Percentiles rank a stretch among this genome's conserved stretches.
phyloP scores from a whole-genome alignment of 352 stramenopile species.

The Phytophthora sp. region DNA sequence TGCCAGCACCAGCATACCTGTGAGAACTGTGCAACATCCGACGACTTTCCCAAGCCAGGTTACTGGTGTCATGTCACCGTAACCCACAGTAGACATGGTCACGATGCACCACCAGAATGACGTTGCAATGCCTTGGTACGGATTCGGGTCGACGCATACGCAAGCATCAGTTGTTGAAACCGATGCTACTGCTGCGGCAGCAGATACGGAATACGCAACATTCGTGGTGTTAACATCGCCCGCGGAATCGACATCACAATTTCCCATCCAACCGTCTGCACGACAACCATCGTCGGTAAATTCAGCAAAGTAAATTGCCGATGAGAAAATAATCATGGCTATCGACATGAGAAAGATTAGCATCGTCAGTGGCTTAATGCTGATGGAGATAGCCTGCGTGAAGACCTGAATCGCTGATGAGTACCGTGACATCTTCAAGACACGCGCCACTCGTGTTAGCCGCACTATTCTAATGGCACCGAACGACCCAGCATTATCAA shows the following conservation, averaged over 20 bases:
- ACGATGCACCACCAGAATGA: conserved; percentile 92
- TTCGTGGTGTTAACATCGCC: conserved; percentile 15
- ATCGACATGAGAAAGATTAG: conserved; percentile 89
- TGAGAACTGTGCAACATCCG: conserved; percentile 73
- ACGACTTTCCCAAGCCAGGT: conserved; percentile 77
- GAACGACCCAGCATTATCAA: conserved; percentile 71
- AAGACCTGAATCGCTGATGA: conserved; percentile 89
- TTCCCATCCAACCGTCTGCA: conserved; percentile 58
- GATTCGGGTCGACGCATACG: conserved; percentile 77
- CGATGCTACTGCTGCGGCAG: conserved; percentile 38
- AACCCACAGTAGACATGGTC: conserved; percentile 92
- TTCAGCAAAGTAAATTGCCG: conserved; percentile 85
- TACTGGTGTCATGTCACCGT: conserved; percentile 87
- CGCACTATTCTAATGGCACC: conserved; percentile 85
- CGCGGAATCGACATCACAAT: conserved; percentile 38
- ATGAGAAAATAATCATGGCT: conserved; percentile 86
- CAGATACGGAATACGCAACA: conserved; percentile 28
- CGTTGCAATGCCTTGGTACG: conserved; percentile 80
- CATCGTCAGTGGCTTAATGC: conserved; percentile 85
- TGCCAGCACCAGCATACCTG: conserved; percentile 88
- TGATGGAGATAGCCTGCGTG: conserved; percentile 71
- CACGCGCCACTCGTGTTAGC: conserved; percentile 79
- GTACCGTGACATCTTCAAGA: conserved; percentile 90
- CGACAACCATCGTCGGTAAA: conserved; percentile 71
- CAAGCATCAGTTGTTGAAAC: conserved; percentile 31